A percentile compares a stretch with the other conserved stretches of the same genome.
These are phyloP conservation scores for Chrysochromulina tobinii DNA, from an alignment of 78 protist species.

Conservation along the genomic window DNA sequence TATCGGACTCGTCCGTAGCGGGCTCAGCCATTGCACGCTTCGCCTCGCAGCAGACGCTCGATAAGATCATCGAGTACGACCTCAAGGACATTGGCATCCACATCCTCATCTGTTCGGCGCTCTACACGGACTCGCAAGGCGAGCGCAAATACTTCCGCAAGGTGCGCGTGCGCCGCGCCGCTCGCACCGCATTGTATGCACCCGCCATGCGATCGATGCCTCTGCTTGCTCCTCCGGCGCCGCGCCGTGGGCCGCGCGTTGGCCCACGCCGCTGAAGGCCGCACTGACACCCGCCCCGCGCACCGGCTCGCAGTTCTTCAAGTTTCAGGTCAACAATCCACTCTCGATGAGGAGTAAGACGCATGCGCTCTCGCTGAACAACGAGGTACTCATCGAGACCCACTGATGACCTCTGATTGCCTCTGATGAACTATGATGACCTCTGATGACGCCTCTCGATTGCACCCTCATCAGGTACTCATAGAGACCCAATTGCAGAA, in stretches of 20 bases:
- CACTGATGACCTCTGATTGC: too few species aligned
- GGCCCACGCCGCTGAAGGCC: too few species aligned
- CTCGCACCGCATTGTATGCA: too few species aligned
- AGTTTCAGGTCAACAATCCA: conserved; percentile 20
- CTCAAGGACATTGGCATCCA: neutral
- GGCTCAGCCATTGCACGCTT: neutral
- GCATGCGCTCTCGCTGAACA: neutral
- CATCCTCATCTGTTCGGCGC: neutral
- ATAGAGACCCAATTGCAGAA: neutral
- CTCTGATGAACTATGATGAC: too few species aligned
- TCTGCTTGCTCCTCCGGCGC: too few species aligned
- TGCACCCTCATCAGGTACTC: too few species aligned
- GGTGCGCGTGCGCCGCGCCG: too few species aligned
- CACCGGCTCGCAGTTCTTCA: neutral
- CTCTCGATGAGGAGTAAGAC: neutral
- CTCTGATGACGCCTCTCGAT: too few species aligned
- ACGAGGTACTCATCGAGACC: conserved; percentile 2
- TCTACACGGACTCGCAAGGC: neutral
- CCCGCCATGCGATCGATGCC: too few species aligned
- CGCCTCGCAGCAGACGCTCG: neutral
- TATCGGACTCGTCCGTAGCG: neutral
- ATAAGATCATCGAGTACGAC: neutral
- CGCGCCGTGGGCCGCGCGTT: too few species aligned
- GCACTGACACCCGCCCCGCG: too few species aligned
- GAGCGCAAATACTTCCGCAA: neutral